phyloP scores from a whole-genome alignment of 805 yeast genomes.

The Nakazawaea populi region DNA sequence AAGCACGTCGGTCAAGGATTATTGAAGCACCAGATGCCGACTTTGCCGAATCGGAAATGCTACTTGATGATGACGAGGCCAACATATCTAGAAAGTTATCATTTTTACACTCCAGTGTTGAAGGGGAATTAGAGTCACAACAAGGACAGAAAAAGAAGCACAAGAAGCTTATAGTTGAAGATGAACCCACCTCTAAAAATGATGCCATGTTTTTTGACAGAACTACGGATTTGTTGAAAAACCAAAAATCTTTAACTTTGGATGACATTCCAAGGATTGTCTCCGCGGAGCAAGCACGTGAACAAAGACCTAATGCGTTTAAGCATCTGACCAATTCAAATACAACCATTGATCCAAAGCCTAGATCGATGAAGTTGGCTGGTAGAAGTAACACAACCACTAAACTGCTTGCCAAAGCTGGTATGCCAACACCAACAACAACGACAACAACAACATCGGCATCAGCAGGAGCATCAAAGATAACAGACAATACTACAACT shows the following conservation, averaged over 20 bases:
- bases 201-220: conserved; percentile 37
- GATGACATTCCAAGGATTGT: conserved; percentile 97
- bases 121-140: background rate
- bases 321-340: conserved; percentile 53
- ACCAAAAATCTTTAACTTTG: conserved; percentile 80
- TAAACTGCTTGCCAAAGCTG: background rate
- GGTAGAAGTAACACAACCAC: conserved; percentile 3
- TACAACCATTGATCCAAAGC: conserved; percentile 9
- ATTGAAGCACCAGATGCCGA: conserved; percentile 56
- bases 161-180: conserved; percentile 17
- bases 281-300: conserved; percentile 94
- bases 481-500: background rate
- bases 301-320: conserved; percentile 87
- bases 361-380: conserved; percentile 6
- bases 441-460: background rate
- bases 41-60: conserved; percentile 20
- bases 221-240: conserved; percentile 65
- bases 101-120: conserved; percentile 6
- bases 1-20: conserved; percentile 60
- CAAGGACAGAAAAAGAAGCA: background rate
- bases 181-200: conserved; percentile 30
- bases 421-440: no score
- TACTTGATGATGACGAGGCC: conserved; percentile 3
- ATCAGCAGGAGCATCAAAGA: no score
- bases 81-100: conserved; percentile 2